Base-by-base conservation (phyloP, 2,329 filamentous ascomycete species). In the Rosellinia necatrix region DNA sequence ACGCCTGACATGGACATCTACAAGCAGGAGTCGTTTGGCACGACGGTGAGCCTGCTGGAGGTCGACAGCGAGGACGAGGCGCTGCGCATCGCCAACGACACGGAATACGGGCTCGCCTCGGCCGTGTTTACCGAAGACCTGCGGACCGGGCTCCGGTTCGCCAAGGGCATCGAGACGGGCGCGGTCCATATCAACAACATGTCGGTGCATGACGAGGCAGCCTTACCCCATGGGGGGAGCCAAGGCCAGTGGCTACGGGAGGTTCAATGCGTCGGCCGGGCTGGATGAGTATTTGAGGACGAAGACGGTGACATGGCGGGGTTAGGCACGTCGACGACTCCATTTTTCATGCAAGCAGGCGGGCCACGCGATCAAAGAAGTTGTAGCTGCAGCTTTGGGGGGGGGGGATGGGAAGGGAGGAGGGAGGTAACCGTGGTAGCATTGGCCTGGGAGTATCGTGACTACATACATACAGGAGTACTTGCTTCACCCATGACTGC, bases 1-100 rank as follows among this genome's bases (percentile, higher is more conserved):
- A 87, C 76, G 13, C 78, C 82, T 55, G 79, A 82, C 1, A 89
- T 89, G 86, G 81, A 87, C 48, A 69, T 90, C 6, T 89, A 84
- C 70, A 74, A 81, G 64, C 81, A 79, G 15, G 87, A 90, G 70
- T 83, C 81, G 0, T 90, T 90, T 62, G 87, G 86, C 0, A 86
- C 87, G 0, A 81, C 82, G 0, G 82, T 88, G 3, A 82, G 81
- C 13, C 64, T 90, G 40, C 78, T 85, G 10, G 78, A 82, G 19
- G 79, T 88, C 30, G 78, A 82, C 3, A 72, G 72, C 5, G 82
- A 85, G 13, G 85, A 87, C n/a, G 82, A 88, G 57, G 87, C 86
- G 0, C 70, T 90, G 24, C 76, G 77, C 35, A 73, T 88, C 22
- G 85, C 87, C 15, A 90, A 90, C 64, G 84, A 89, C 62, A 89